These are phyloP conservation scores for Neofusicoccum sp. DNA, from an alignment of 2,329 filamentous ascomycete species.

Conservation along the genomic window DNA sequence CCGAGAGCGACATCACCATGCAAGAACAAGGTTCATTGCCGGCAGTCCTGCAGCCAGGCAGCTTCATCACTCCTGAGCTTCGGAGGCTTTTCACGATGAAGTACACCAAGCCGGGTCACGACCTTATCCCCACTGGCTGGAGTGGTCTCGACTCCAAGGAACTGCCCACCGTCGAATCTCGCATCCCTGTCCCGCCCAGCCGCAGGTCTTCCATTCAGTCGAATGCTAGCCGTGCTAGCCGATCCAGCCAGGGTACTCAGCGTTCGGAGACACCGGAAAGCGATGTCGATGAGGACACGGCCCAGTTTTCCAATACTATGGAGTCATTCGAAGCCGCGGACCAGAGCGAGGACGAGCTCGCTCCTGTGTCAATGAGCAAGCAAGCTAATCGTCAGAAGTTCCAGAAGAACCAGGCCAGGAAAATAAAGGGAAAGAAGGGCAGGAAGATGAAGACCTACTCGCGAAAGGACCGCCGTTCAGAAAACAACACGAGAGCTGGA, in stretches of 20 bases:
- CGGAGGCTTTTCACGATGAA: slow-evolving; percentile 68
- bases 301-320: slow-evolving; percentile 29
- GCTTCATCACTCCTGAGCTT: slow-evolving; percentile 65
- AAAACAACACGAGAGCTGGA: neutral
- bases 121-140: slow-evolving; percentile 69
- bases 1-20: slow-evolving; percentile 28
- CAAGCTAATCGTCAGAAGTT: slow-evolving; percentile 32
- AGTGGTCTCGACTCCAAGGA: slow-evolving; percentile 57
- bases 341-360: slow-evolving; percentile 37
- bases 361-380: slow-evolving; percentile 23
- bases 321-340: slow-evolving; percentile 31
- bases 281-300: slow-evolving; percentile 33
- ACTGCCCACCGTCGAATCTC: slow-evolving; percentile 55
- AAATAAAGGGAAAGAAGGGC: slow-evolving; percentile 31
- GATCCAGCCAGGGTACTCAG: neutral
- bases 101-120: slow-evolving; percentile 56
- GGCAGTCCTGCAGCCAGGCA: slow-evolving; percentile 54
- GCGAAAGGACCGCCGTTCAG: slow-evolving; percentile 26
- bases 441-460: slow-evolving; percentile 29
- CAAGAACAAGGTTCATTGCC: slow-evolving; percentile 36
- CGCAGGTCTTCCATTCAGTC: slow-evolving; percentile 37
- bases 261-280: slow-evolving; percentile 21
- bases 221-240: slow-evolving; percentile 21
- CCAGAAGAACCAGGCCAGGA: slow-evolving; percentile 22
- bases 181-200: slow-evolving; percentile 37